These are phyloP conservation scores for Serendipita indica DNA, from an alignment of 768 basidiomycete species.

Conservation along the genomic window DNA sequence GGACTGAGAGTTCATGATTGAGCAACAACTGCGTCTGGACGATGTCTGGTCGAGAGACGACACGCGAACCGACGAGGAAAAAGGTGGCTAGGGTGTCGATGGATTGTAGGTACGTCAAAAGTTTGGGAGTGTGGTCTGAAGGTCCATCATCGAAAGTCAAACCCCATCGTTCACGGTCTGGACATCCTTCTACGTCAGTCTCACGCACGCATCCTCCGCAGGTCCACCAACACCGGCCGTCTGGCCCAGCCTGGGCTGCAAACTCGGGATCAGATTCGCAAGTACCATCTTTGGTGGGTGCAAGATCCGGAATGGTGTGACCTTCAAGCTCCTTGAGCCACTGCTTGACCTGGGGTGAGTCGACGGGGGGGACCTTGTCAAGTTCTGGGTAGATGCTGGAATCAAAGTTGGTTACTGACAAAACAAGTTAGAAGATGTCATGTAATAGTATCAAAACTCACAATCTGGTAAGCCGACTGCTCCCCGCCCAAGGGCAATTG, in stretches of 20 bases:
- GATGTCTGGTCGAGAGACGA: conserved; percentile 30
- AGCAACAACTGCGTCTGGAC: conserved; percentile 29
- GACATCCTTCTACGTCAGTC: conserved; percentile 14
- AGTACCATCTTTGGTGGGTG: conserved; percentile 48
- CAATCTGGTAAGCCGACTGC: background rate
- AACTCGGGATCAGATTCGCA: conserved; percentile 46
- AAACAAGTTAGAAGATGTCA: background rate
- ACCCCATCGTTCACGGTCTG: conserved; percentile 16
- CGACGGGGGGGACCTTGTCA: conserved; percentile 10
- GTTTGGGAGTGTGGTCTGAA: conserved; percentile 29
- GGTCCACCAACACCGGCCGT: conserved; percentile 24
- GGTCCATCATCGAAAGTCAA: conserved; percentile 25
- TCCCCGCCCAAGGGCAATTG: background rate
- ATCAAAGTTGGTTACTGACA: background rate
- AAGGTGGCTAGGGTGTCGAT: conserved; percentile 30
- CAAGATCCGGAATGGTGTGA: conserved; percentile 18
- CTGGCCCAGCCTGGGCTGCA: conserved; percentile 31
- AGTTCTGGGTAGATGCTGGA: background rate
- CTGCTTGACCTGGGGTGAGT: conserved; percentile 2
- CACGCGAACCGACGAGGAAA: conserved; percentile 28
- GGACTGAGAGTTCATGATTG: conserved; percentile 16
- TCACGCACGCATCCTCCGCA: conserved; percentile 20
- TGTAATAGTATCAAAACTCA: background rate
- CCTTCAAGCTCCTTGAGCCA: conserved; percentile 7
- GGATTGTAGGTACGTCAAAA: conserved; percentile 29